These are phyloP conservation scores for Stenocarpella maydis DNA, from an alignment of 2,329 filamentous ascomycete genomes.

Conservation along the genomic window DNA sequence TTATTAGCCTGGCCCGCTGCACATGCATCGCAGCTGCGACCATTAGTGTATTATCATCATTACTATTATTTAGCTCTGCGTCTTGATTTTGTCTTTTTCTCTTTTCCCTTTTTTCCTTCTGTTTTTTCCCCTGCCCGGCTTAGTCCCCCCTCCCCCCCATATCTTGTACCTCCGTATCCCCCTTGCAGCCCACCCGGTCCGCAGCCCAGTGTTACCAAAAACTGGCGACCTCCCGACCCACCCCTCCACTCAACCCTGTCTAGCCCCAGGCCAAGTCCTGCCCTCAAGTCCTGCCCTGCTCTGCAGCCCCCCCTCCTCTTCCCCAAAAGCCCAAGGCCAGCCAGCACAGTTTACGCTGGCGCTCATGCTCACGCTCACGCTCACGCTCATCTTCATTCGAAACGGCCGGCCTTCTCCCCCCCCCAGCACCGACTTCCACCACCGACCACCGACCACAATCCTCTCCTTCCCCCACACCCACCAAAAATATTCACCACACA, in stretches of 20 bases:
- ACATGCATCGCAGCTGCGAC: conserved; percentile 13
- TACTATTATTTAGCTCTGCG: too few relatives aligned
- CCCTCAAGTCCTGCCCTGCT: conserved; percentile 20
- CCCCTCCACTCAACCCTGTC: conserved; percentile 15
- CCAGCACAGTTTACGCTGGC: neutral
- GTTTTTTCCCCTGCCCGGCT: conserved; percentile 19
- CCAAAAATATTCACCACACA: too few relatives aligned
- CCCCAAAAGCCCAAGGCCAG: conserved; percentile 16
- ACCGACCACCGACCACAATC: conserved; percentile 17
- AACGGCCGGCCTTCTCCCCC: conserved; percentile 14
- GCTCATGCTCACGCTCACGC: neutral
- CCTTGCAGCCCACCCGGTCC: conserved; percentile 25
- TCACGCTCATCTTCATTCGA: conserved; percentile 11
- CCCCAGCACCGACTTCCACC: conserved; percentile 12
- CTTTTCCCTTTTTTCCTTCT: neutral
- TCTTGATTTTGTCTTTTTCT: neutral
- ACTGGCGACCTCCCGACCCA: conserved; percentile 23
- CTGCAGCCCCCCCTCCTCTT: conserved; percentile 18
- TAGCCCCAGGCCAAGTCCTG: conserved; percentile 11
- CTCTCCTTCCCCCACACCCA: conserved; percentile 13
- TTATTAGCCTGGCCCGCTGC: conserved; percentile 5
- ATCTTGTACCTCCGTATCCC: conserved; percentile 18
- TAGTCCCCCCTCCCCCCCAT: conserved; percentile 1
- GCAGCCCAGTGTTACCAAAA: conserved; percentile 25
- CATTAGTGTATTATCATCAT: conserved; percentile 13